Evolutionary conservation across 306 rosid genomes (phyloP).

Genomic region (Inga laurina): DNA sequence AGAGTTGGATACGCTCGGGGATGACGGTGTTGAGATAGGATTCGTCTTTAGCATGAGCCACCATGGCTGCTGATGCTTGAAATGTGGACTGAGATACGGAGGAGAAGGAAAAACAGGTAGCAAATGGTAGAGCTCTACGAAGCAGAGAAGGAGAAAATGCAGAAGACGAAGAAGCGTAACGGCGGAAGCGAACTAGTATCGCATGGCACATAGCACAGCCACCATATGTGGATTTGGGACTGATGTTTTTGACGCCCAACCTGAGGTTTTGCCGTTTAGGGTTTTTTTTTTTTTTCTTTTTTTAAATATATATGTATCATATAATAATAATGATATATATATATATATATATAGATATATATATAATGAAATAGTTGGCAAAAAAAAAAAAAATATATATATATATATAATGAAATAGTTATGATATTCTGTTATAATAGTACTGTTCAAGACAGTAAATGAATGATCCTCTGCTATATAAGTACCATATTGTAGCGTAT

Average conservation of each 20-base stretch:
- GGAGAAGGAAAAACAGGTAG: slow-evolving; percentile 35
- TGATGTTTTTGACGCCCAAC: neutral
- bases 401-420: no score
- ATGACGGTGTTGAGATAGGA: slow-evolving; percentile 56
- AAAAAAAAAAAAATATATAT: no score
- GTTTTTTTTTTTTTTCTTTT: neutral
- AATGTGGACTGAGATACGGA: neutral
- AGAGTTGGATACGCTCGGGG: slow-evolving; percentile 66
- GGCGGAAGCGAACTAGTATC: slow-evolving; percentile 46
- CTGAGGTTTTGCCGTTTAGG: slow-evolving; percentile 20
- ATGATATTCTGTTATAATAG: no score
- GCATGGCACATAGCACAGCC: slow-evolving; percentile 42
- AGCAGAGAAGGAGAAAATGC: neutral
- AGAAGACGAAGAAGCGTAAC: slow-evolving; percentile 30
- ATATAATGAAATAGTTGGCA: no score
- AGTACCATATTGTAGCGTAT: no score
- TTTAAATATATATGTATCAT: no score
- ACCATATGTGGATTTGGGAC: neutral
- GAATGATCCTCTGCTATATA: no score
- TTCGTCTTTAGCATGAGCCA: slow-evolving; percentile 64
- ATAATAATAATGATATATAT: no score
- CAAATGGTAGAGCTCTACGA: slow-evolving; percentile 22
- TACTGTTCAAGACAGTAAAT: no score
- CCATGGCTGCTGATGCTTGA: slow-evolving; percentile 41
- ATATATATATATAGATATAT: no score